Base-by-base conservation (phyloP, 2,329 filamentous ascomycete species). In the Beauveria pseudobassiana region DNA sequence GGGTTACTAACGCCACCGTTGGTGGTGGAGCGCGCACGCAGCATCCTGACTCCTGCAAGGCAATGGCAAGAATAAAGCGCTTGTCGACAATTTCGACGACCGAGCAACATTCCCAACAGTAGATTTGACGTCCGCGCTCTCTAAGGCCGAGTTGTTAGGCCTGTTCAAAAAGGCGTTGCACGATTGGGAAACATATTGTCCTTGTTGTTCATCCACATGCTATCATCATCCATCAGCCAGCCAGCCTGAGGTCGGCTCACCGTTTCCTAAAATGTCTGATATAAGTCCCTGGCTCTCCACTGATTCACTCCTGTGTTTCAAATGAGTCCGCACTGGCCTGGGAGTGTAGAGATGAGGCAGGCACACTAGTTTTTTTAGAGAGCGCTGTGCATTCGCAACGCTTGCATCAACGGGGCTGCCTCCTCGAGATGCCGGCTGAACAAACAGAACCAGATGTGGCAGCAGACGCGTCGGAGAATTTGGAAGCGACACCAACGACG, bases 1-100 rank as follows among this genome's bases (percentile, higher is more conserved):
- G 60, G 60, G 54, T 62, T 62, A 16, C 2, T 6, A 18, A 52
- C 53, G 6, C 34, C 16, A 22, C n/a, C 18, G 16, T 9, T 22
- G n/a, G 60, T 62, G 34, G 60, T 58, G 30, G 46, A 5, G 48
- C 54, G 53, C 60, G 60, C n/a, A 62, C 60, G 53, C 60, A 62
- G 34, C 60, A 45, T 34, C 50, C 51, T 34, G 26, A 69, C 64
- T 77, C 28, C 69, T 70, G 62, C 67, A 73, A 55, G 65, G 68
- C 5, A 73, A 69, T 63, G 73, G 73, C 2, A 57, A 71, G 22
- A 63, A 70, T 53, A 50, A 62, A 45, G 24, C 58, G 6, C 51
- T 66, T 12, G 63, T 65, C 22, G 48, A 46, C 20, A 22, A 10
- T n/a, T n/a, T n/a, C n/a, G 59, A 28, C 20, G 14, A n/a, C 4